These are phyloP conservation scores for Alternaria postmessia DNA, from an alignment of 2,329 filamentous ascomycete genomes.

Conservation along the genomic window DNA sequence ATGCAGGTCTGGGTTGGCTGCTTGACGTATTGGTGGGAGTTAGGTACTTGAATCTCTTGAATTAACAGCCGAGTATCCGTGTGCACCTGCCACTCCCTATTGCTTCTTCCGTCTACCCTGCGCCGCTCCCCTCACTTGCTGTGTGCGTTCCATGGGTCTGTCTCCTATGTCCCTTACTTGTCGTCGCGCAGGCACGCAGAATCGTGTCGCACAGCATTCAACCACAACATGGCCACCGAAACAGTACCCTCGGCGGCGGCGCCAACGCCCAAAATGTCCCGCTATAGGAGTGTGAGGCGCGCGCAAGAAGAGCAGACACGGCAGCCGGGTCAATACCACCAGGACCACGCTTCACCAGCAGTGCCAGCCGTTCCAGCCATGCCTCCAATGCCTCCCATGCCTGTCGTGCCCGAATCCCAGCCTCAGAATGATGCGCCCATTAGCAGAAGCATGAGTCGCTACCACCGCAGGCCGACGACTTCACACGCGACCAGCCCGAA, in stretches of 20 bases:
- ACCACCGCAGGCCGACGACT: conserved; percentile 46
- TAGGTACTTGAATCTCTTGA: conserved; percentile 21
- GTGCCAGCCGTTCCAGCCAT: conserved; percentile 15
- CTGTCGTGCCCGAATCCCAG: conserved; percentile 34
- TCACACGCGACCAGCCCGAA: conserved; percentile 38
- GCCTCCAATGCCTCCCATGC: conserved; percentile 33
- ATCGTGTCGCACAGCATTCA: conserved; percentile 28
- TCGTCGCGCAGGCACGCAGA: conserved; percentile 30
- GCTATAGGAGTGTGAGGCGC: conserved; percentile 66
- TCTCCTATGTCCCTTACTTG: conserved; percentile 26
- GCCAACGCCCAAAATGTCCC: conserved; percentile 59
- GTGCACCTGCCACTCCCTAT: conserved; percentile 29
- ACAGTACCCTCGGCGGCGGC: conserved; percentile 33
- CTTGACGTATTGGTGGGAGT: conserved; percentile 19
- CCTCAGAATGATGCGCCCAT: conserved; percentile 31
- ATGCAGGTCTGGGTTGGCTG: conserved; percentile 7
- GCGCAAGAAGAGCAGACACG: conserved; percentile 47
- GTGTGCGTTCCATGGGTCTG: conserved; percentile 15
- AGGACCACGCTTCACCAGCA: conserved; percentile 22
- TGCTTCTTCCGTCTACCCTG: conserved; percentile 12
- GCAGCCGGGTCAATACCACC: conserved; percentile 17
- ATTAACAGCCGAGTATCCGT: conserved; percentile 31
- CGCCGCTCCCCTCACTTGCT: conserved; percentile 20
- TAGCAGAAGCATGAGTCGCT: conserved; percentile 53
- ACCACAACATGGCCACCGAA: conserved; percentile 46